Evolutionary conservation across 805 yeast species (phyloP).

Genomic region (Pichia sporocuriosa): DNA sequence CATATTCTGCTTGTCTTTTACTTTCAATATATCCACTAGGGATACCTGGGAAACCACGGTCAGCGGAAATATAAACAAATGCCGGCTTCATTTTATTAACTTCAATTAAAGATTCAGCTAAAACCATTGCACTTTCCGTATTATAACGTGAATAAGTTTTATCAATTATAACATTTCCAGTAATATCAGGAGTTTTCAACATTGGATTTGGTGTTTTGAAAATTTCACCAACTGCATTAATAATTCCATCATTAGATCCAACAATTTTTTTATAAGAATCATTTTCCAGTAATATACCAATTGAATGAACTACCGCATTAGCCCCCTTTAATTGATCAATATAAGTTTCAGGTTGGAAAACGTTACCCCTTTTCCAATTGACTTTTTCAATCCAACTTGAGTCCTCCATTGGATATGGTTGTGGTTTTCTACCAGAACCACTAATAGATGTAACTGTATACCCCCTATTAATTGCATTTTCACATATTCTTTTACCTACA

Average conservation of each 20-base stretch:
- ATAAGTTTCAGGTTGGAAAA: constrained; percentile 60
- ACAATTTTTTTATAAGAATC: constrained; percentile 55
- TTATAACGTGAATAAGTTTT: constrained; percentile 59
- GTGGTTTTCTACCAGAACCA: constrained; percentile 50
- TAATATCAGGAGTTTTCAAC: constrained; percentile 32
- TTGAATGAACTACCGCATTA: constrained; percentile 70
- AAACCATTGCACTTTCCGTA: constrained; percentile 56
- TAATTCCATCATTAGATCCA: constrained; percentile 26
- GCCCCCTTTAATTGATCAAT: constrained; percentile 38
- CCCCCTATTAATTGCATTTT: constrained; percentile 56
- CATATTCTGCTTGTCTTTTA: constrained; percentile 71
- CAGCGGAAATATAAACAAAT: constrained; percentile 80
- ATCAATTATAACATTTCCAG: constrained; percentile 23
- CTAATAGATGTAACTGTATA: constrained; percentile 57
- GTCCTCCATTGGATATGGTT: constrained; percentile 26
- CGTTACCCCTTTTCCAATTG: constrained; percentile 60
- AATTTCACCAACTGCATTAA: constrained; percentile 33
- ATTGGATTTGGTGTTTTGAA: constrained; percentile 58
- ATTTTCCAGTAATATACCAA: constrained; percentile 72
- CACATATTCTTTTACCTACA: constrained; percentile 54
- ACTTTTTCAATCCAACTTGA: constrained; percentile 50
- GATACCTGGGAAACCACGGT: constrained; percentile 56
- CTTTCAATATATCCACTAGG: constrained; percentile 69
- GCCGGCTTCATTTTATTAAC: constrained; percentile 22
- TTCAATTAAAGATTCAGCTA: constrained; percentile 49